Evolutionary conservation across 208 protist species (phyloP).

Genomic region (Acanthamoeba sp.): DNA sequence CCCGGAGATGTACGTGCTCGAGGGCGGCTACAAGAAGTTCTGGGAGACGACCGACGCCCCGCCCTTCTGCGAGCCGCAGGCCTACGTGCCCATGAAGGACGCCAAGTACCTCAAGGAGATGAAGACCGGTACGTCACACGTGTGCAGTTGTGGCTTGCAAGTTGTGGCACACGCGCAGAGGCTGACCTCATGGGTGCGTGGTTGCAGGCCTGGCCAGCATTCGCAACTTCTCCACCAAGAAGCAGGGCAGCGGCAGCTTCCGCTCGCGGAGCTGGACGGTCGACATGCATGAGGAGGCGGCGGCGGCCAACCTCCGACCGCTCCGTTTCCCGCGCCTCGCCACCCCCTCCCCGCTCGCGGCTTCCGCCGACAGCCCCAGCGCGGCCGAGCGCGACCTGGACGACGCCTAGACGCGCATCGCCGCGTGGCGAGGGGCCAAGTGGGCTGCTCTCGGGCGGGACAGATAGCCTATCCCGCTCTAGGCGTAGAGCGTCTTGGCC

Average conservation of each 20-base stretch:
- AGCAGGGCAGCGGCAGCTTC: neutral
- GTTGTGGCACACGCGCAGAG: no score
- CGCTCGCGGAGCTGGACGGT: neutral
- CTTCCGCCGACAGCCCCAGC: no score
- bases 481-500: no score
- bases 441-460: no score
- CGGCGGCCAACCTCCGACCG: neutral
- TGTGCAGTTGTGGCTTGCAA: no score
- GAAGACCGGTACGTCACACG: neutral
- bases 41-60: neutral
- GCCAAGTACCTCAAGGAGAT: neutral
- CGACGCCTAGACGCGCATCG: no score
- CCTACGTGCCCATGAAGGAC: slow-evolving; percentile 35
- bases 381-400: no score
- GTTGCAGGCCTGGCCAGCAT: neutral
- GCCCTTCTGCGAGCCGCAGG: neutral
- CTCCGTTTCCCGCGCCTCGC: neutral
- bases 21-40: slow-evolving; percentile 78
- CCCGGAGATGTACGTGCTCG: slow-evolving; percentile 77
- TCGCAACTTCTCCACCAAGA: neutral
- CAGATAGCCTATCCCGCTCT: no score
- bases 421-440: no score
- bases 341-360: neutral
- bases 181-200: no score
- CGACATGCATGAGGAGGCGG: slow-evolving; percentile 1